Base-by-base conservation (phyloP, 352 stramenopile species). In the Achlya hypogyna region DNA sequence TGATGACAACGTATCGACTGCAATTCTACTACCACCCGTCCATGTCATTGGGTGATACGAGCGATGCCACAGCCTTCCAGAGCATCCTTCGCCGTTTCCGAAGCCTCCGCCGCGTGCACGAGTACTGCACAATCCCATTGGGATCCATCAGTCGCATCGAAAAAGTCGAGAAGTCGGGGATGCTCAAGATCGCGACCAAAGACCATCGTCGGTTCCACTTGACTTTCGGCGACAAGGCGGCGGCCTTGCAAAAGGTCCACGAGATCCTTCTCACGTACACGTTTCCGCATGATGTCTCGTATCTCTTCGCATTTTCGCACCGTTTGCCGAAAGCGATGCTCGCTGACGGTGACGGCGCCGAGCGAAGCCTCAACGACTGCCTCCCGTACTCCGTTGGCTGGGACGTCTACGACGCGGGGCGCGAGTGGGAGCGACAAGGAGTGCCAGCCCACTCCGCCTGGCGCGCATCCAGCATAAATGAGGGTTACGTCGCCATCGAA, bases 1-100 rank as follows among this genome's bases (percentile, higher is more conserved):
- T 88, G 72, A 93, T 91, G 83, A 93, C 85, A 28, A 91, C 82
- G 22, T 93, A 84, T 72, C 82, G 85, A 56, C 90, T 93, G 69
- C 81, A 91, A 77, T 93, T 93, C 67, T 67, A 67, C 32, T 67
- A 67, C 51, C 60, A 67, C 22, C 60, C 60, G 45, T 67, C 60
- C 51, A 67, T 67, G 60, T 67, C 60, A 9, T 23, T 42, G 0
- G 51, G 32, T 4, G 60, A 58, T 82, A 47, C n/a, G n/a, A n/a
- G 80, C 79, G 12, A 80, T 89, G 62, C 74, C 74, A 62, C 76
- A 78, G 62, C 81, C 86, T 62, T 77, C 76, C 65, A 80, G 81
- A 67, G 60, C 47, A 76, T 76, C 59, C 74, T 80, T 51, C 74
- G 66, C 10, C 62, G 70, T 10, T 81, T 91, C 42, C 68, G 90